Evolutionary conservation across 1,139 yeast species (phyloP), one percentile per base, ranked within the genome.

Genomic region (Candida freyschussii): DNA sequence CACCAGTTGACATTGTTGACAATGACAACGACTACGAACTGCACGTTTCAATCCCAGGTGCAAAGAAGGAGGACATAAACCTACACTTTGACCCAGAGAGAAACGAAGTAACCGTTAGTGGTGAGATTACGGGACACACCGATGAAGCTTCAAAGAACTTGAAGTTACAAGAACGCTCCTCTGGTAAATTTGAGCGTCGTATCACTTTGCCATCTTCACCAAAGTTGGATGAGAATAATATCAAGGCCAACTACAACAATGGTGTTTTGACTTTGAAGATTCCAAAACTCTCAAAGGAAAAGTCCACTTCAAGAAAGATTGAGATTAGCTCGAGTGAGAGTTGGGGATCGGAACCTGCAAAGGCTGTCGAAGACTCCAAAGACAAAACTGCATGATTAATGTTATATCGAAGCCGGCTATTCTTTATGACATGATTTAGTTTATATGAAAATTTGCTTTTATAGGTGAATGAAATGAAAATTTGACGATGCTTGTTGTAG

Each of bases 1-100:
- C 68, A 28, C 69, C 70, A 13, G 58, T 65, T 22, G 69, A 65
- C 41, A 52, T 66, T 26, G 43, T 64, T 31, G 71, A 66, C 13
- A 57, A 60, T 29, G 60, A 57, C 7, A 50, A 56, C 21, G 47
- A 56, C 13, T 66, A 65, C 42, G 63, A 62, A 19, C 43, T 66
- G 21, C 61, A 60, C 21, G 50, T 65, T 6, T 56, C 66, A 1
- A 50, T 64, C 30, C 69, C 71, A 11, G 72, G 72, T 33, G 65
- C 64, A 15, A 34, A 53, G 12, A 60, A 59, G 42, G 59, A 60
- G 3, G 52, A 62, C 32, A 57, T 65, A 32, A 49, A 60, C 14
- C 42, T 66, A 25, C 67, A 64, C 38, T 66, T 61, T 45, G 56
- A 65, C 43, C 56, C 60, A 36, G 64, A 63, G 21, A 52, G 54